Percentiles rank a stretch among this genome's conserved stretches.
These are phyloP conservation scores for Penicillium atrosanguineum DNA, from an alignment of 495 filamentous ascomycete genomes.

Conservation along the genomic window DNA sequence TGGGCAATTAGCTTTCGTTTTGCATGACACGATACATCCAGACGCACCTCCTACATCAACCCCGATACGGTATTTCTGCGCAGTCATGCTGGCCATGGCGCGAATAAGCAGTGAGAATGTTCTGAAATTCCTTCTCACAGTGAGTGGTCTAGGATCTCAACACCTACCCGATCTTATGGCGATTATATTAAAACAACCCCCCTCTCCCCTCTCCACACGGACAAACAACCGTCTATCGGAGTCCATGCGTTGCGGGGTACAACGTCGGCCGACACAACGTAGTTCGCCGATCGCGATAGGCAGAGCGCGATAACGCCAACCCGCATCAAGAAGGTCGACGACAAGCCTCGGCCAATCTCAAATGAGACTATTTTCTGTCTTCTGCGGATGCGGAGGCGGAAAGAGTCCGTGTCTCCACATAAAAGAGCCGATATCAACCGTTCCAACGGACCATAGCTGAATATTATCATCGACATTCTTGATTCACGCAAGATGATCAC, in stretches of 20 bases:
- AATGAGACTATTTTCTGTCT: not conserved
- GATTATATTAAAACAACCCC: not conserved
- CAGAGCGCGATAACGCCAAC: conserved; percentile 1
- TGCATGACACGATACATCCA: not conserved
- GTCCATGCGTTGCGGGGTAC: not conserved
- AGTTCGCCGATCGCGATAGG: conserved; percentile 3
- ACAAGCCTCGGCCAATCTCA: conserved; percentile 1
- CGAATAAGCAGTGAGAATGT: not conserved
- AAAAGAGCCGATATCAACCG: not conserved
- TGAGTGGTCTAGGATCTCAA: not conserved
- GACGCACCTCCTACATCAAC: not conserved
- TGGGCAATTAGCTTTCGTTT: not conserved
- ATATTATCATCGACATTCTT: not conserved
- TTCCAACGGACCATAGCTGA: not conserved
- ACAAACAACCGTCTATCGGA: not conserved
- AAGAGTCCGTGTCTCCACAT: not conserved
- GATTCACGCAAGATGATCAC: not conserved
- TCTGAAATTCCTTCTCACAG: not conserved
- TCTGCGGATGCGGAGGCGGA: not conserved
- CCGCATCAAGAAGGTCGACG: conserved; percentile 5
- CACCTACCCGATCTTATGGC: not conserved
- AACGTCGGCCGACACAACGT: not conserved
- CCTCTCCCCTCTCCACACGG: not conserved
- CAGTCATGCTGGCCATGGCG: not conserved
- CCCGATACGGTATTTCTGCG: not conserved